Base-by-base conservation (phyloP, 495 filamentous ascomycete genomes). In the Massariosphaeria phaeospora region DNA sequence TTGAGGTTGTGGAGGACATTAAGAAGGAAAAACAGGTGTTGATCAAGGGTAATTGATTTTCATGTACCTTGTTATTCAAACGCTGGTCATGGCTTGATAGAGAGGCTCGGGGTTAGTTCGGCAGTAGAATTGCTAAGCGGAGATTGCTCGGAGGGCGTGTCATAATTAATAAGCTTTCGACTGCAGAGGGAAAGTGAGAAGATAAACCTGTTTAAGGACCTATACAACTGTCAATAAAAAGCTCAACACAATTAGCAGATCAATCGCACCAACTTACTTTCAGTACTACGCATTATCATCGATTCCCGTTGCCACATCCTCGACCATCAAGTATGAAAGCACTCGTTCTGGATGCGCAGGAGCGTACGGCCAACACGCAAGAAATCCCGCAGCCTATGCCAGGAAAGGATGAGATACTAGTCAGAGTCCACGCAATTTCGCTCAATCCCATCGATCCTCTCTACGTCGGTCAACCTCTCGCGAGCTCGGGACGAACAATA, bases 11-110 rank as follows among this genome's bases (percentile, higher is more conserved):
- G 11, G 70, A 76, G 62, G 69, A 73, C 15, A 63, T 84, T 56
- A 80, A 82, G 71, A 82, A 80, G 67, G 74, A 84, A 69, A 84
- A 84, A 69, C 79, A 84, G 70, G 57, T 81, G 7, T 60, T 84
- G 17, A 66, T 80, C 49, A 55, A 54, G 34, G 60, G 57, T 9
- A 59, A 20, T 26, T 59, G n/a, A n/a, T n/a, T n/a, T n/a, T n/a
- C n/a, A n/a, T n/a, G n/a, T n/a, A n/a, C n/a, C n/a, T n/a, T n/a
- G n/a, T n/a, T n/a, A n/a, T n/a, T n/a, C n/a, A 29, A 48, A 34
- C 12, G 36, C 2, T 15, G 29, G 38, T 15, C 21, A 30, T 30
- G 31, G 8, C 2, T 40, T 2, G 2, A 11, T 17, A 20, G 3
- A 44, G 38, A 26, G 27, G 3, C 30, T 10, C 15, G 17, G 2